A percentile compares a stretch with the other conserved stretches of the same genome.
Evolutionary conservation across 2,329 filamentous ascomycete genomes (phyloP).

Genomic region (Alternaria dauci): DNA sequence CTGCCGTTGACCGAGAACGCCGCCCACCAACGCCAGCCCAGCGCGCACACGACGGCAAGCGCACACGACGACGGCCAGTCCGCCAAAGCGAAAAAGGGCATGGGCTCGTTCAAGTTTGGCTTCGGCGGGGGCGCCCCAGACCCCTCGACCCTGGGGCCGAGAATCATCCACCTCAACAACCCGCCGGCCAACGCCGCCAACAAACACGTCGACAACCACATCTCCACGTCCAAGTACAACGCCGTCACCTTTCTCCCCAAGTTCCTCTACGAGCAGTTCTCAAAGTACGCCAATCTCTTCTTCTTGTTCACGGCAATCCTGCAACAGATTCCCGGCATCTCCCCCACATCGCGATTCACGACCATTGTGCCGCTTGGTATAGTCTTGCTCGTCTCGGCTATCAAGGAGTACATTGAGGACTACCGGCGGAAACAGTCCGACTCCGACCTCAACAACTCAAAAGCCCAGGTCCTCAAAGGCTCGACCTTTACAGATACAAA

Average conservation of each 20-base stretch:
- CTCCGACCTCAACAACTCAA: constrained; percentile 85
- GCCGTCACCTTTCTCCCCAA: constrained; percentile 91
- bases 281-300: constrained; percentile 98
- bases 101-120: constrained; percentile 85
- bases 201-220: constrained; percentile 95
- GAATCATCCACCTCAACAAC: constrained; percentile 96
- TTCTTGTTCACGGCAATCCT: constrained; percentile 96
- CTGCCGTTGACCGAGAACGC: constrained; percentile 86
- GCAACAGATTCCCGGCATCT: constrained; percentile 94
- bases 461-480: constrained; percentile 81
- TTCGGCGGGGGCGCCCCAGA: constrained; percentile 86
- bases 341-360: constrained; percentile 93
- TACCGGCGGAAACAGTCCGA: constrained; percentile 89
- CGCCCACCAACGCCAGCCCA: constrained; percentile 55
- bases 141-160: constrained; percentile 87
- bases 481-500: constrained; percentile 85
- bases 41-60: constrained; percentile 54
- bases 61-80: constrained; percentile 46
- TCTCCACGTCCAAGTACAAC: constrained; percentile 98
- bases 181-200: constrained; percentile 87
- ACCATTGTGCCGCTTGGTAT: constrained; percentile 94
- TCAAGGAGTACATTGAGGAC: constrained; percentile 94
- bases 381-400: constrained; percentile 91
- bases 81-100: constrained; percentile 51
- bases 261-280: constrained; percentile 98